Evolutionary conservation across 768 basidiomycete species (phyloP).

Genomic region (Daedaleopsis sinensis): DNA sequence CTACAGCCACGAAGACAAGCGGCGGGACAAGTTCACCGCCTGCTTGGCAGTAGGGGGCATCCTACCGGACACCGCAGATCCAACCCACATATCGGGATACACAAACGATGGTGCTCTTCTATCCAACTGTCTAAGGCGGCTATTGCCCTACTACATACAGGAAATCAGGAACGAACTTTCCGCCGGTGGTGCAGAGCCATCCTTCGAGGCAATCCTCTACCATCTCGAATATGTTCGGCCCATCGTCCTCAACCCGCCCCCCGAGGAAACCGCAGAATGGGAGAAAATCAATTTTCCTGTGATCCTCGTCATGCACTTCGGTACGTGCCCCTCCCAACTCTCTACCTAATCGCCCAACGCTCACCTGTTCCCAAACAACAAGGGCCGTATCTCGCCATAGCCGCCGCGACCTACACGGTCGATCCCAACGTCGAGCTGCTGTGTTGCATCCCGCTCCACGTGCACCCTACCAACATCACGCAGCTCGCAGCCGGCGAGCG

Average conservation of each 20-base stretch:
- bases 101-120: not conserved
- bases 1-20: not conserved
- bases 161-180: not conserved
- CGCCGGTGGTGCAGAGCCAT: not conserved
- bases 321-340: not conserved
- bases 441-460: not conserved
- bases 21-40: not conserved
- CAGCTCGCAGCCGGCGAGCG: not conserved
- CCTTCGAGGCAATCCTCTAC: conserved; percentile 3
- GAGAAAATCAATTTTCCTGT: not conserved
- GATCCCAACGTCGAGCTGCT: not conserved
- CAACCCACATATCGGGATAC: not conserved
- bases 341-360: not conserved
- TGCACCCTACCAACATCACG: not conserved
- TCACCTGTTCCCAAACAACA: not conserved
- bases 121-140: not conserved
- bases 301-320: conserved; percentile 4
- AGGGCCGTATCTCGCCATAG: conserved; percentile 4
- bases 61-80: not conserved
- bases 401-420: not conserved
- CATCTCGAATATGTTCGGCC: not conserved
- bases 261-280: not conserved
- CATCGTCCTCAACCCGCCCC: not conserved
- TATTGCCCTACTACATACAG: not conserved
- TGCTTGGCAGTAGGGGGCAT: not conserved